Percentiles rank a stretch among this genome's conserved stretches.
Conservation (phyloP, 495 filamentous ascomycete genomes). For the Aspergillus indologenus region DNA sequence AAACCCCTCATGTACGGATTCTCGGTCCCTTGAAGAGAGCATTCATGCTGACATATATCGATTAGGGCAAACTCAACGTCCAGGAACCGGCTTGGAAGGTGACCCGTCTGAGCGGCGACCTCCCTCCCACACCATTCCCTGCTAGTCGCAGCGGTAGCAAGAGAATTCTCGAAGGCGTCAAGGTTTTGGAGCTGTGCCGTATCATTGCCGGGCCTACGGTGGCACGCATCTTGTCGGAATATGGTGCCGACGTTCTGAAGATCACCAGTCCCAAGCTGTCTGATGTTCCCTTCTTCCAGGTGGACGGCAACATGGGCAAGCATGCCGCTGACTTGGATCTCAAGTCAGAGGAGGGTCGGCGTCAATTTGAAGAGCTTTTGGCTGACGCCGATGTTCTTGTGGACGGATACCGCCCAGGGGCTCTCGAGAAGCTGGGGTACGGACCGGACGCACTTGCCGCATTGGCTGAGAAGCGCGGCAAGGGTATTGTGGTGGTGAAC, state of each 20-base stretch:
- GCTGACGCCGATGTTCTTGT: conserved; percentile 58
- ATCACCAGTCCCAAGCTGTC: conserved; percentile 64
- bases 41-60: conserved; percentile 16
- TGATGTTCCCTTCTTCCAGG: conserved; percentile 78
- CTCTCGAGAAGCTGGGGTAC: conserved; percentile 64
- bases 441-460: conserved; percentile 49
- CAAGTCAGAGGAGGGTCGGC: conserved; percentile 48
- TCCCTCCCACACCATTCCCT: conserved; percentile 55
- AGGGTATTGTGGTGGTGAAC: conserved; percentile 65
- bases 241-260: conserved; percentile 67
- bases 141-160: conserved; percentile 25
- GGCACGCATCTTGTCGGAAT: conserved; percentile 61
- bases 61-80: conserved; percentile 46
- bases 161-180: conserved; percentile 34
- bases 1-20: conserved; percentile 55
- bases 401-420: conserved; percentile 67
- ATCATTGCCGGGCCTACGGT: conserved; percentile 60
- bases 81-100: conserved; percentile 55
- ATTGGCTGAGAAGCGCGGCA: conserved; percentile 51
- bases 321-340: conserved; percentile 57
- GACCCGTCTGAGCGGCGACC: conserved; percentile 38
- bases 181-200: conserved; percentile 68
- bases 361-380: conserved; percentile 57
- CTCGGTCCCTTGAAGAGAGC: conserved; percentile 8
- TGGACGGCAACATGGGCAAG: conserved; percentile 75